A percentile compares a stretch with the other conserved stretches of the same genome.
Conservation (phyloP, 257 asterid genomes). For the Lycium ferocissimum region DNA sequence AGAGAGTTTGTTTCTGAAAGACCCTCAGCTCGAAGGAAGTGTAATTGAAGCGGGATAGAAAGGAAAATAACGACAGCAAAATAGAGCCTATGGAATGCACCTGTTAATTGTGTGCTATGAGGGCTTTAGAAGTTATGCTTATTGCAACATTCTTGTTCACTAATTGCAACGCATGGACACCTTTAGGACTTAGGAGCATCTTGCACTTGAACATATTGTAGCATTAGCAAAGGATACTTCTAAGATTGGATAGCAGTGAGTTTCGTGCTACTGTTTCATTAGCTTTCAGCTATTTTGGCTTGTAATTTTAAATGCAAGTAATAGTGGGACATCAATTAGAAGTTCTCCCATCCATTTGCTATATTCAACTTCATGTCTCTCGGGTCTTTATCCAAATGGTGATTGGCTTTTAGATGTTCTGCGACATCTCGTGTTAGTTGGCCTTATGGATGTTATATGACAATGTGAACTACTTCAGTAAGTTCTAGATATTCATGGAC, state of each 20-base stretch:
- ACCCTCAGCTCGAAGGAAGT: no score
- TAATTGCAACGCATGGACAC: not conserved
- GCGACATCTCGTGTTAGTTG: not conserved
- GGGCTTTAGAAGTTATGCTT: not conserved
- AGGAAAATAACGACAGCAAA: no score
- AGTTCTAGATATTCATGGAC: not conserved
- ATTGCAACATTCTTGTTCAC: slow-evolving; percentile 21
- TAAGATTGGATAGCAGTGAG: not conserved
- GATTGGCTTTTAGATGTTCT: not conserved
- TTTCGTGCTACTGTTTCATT: not conserved
- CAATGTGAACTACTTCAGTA: not conserved
- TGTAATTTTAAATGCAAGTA: not conserved
- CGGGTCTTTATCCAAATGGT: not conserved
- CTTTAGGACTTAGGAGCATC: slow-evolving; percentile 12
- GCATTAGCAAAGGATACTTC: not conserved
- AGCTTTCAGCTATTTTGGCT: not conserved
- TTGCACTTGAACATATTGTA: not conserved
- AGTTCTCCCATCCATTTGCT: not conserved
- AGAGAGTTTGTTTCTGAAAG: no score
- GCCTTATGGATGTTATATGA: not conserved
- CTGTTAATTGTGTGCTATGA: not conserved
- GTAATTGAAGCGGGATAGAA: no score
- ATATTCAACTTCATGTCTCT: not conserved
- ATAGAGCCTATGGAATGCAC: not conserved
- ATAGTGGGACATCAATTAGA: not conserved